Conservation (phyloP, 129 eudicot species). For the Flaveria brownii region DNA sequence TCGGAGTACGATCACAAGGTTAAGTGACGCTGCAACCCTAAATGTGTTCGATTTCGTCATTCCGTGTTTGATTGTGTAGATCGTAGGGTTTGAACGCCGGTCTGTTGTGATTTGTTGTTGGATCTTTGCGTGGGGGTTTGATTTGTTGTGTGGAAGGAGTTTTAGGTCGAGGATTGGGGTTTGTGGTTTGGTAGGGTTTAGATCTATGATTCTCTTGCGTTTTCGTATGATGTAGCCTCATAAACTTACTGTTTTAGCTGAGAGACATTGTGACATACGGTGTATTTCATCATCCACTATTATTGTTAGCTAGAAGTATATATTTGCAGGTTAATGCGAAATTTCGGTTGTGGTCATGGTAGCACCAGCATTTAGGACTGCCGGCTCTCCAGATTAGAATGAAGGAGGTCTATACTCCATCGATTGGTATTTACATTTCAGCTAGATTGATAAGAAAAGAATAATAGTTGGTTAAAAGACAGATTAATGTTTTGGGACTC, state of each 20-base stretch:
- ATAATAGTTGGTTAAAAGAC: conserved; percentile 15
- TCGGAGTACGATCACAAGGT: conserved; percentile 90
- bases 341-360: background rate
- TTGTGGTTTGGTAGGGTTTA: conserved; percentile 38
- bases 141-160: conserved; percentile 19
- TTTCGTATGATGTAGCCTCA: conserved; percentile 6
- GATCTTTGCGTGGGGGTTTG: conserved; percentile 30
- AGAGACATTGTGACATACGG: background rate
- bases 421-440: background rate
- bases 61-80: conserved; percentile 19
- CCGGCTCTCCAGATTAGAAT: background rate
- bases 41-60: conserved; percentile 12
- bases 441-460: background rate
- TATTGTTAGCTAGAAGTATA: conserved; percentile 7
- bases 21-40: conserved; percentile 28
- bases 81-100: conserved; percentile 16
- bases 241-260: conserved; percentile 16
- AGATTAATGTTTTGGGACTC: background rate
- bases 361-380: conserved; percentile 9
- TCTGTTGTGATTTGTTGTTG: conserved; percentile 15
- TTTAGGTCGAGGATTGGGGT: conserved; percentile 20
- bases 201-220: conserved; percentile 27
- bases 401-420: background rate
- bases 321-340: background rate
- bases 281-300: background rate